Evolutionary conservation across 1,284 basidiomycete species (phyloP).

Genomic region (Nidula niveotomentosa): DNA sequence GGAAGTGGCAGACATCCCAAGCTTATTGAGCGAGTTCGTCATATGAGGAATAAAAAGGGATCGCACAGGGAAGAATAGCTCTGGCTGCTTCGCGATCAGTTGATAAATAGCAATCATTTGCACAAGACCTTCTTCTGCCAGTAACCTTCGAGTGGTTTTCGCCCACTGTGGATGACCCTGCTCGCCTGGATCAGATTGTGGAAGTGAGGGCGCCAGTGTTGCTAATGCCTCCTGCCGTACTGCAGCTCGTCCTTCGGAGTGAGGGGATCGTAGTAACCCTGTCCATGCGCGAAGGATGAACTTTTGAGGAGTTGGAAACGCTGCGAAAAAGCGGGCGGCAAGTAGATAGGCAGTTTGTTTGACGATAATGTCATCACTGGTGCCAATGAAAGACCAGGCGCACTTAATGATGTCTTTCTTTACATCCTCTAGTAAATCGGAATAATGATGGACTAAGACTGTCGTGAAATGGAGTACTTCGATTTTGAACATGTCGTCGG

Average conservation of each 20-base stretch:
- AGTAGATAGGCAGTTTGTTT: conserved; percentile 95
- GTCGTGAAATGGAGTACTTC: conserved; percentile 93
- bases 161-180: conserved; percentile 85
- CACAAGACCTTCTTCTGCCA: conserved; percentile 89
- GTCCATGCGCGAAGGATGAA: conserved; percentile 96
- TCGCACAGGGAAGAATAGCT: conserved; percentile 93
- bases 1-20: conserved; percentile 78
- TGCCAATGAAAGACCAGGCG: conserved; percentile 88
- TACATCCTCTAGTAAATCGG: conserved; percentile 74
- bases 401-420: conserved; percentile 97
- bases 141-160: conserved; percentile 81
- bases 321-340: conserved; percentile 92
- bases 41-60: conserved; percentile 97
- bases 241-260: conserved; percentile 79
- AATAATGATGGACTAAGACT: conserved; percentile 85
- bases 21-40: conserved; percentile 86
- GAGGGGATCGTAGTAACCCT: conserved; percentile 83
- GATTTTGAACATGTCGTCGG: conserved; percentile 85
- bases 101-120: conserved; percentile 92
- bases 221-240: conserved; percentile 87
- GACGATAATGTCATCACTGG: conserved; percentile 86
- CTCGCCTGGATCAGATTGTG: conserved; percentile 55
- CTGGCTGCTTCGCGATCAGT: conserved; percentile 88
- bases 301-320: conserved; percentile 90
- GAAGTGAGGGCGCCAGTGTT: conserved; percentile 88